Conservation (phyloP, 768 basidiomycete species). For the Amanita pseudoporphyria region DNA sequence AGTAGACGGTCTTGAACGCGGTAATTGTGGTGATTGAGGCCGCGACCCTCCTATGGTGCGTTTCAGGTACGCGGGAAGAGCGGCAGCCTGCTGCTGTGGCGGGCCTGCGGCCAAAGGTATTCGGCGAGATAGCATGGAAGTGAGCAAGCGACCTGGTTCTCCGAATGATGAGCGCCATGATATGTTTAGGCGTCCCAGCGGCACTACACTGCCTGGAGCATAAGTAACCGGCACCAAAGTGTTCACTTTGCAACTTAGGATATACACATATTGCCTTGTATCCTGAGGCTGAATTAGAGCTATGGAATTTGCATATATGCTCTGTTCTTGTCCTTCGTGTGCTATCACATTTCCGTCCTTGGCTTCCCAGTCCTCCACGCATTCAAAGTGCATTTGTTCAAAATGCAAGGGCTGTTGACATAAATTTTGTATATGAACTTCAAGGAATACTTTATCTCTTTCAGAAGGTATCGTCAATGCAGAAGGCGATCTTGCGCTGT, state of each 20-base stretch:
- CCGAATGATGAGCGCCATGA: constrained; percentile 81
- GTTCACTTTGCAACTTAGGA: constrained; percentile 45
- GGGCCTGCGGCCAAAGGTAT: constrained; percentile 46
- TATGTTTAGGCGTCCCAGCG: constrained; percentile 83
- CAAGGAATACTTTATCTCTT: constrained; percentile 80
- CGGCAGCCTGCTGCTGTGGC: constrained; percentile 48
- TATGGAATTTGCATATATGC: constrained; percentile 50
- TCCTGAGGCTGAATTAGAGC: constrained; percentile 79
- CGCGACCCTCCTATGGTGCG: constrained; percentile 27
- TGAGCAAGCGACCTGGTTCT: constrained; percentile 79
- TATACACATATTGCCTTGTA: constrained; percentile 81
- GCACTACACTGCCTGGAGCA: constrained; percentile 61
- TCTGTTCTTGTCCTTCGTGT: constrained; percentile 16
- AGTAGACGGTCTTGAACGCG: constrained; percentile 1
- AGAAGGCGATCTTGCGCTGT: constrained; percentile 63
- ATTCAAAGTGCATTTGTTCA: constrained; percentile 73
- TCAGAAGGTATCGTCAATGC: constrained; percentile 54
- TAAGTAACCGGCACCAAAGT: constrained; percentile 38
- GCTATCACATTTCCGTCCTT: constrained; percentile 41
- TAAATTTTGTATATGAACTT: constrained; percentile 87
- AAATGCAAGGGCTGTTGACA: constrained; percentile 71
- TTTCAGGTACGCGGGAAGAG: constrained; percentile 71
- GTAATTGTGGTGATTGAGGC: constrained; percentile 50
- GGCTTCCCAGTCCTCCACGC: constrained; percentile 55
- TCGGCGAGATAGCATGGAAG: constrained; percentile 79